These are phyloP conservation scores for Cyphellophora europaea DNA, from an alignment of 2,329 filamentous ascomycete genomes.

Conservation along the genomic window DNA sequence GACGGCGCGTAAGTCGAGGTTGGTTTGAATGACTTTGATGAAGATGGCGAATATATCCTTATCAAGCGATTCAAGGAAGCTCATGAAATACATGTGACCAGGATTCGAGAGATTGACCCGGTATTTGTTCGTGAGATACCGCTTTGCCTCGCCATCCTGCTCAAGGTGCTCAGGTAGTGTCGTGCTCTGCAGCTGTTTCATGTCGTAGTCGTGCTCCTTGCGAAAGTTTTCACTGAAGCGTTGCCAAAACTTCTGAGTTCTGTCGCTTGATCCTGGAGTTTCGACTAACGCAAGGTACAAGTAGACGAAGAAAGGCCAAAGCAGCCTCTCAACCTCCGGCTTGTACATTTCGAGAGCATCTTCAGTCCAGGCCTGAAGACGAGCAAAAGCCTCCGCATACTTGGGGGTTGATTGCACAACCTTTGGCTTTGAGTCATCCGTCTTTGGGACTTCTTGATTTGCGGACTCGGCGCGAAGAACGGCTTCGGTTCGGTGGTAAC, in stretches of 20 bases:
- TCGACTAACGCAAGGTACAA: conserved; percentile 73
- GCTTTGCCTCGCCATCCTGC: conserved; percentile 65
- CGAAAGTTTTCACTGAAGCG: conserved; percentile 70
- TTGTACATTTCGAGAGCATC: conserved; percentile 93
- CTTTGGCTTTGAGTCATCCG: conserved; percentile 9
- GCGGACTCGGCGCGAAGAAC: conserved; percentile 86
- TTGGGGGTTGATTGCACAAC: conserved; percentile 64
- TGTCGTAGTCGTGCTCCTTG: conserved; percentile 67
- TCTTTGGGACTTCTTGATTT: conserved; percentile 64
- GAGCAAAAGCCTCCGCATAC: conserved; percentile 64
- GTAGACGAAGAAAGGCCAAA: conserved; percentile 94
- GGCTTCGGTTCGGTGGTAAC: conserved; percentile 85
- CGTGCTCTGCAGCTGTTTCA: conserved; percentile 65
- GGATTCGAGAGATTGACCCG: conserved; percentile 80
- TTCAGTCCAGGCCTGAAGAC: conserved; percentile 76
- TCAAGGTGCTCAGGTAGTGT: conserved; percentile 68
- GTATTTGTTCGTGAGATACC: conserved; percentile 83
- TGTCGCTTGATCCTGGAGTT: conserved; percentile 48
- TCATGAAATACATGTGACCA: conserved; percentile 71
- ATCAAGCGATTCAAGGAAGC: conserved; percentile 80
- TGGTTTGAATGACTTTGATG: conserved; percentile 58
- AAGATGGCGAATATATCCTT: conserved; percentile 72
- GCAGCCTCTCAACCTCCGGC: conserved; percentile 76
- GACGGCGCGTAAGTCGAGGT: conserved; percentile 49
- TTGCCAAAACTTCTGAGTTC: conserved; percentile 31